Evolutionary conservation across 257 asterid genomes (phyloP).

Genomic region (Echites panduratus): DNA sequence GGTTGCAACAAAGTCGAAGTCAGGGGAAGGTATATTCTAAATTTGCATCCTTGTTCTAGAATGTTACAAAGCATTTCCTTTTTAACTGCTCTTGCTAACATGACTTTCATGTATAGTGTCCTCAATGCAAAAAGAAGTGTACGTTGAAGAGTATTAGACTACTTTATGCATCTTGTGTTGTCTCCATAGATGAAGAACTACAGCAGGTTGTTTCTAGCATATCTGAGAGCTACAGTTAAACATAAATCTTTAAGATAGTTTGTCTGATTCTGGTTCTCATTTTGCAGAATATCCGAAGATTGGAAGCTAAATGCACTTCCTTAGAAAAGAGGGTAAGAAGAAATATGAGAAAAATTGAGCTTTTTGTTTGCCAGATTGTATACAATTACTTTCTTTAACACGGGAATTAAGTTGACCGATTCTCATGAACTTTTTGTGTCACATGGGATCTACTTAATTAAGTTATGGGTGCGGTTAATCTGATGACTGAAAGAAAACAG

Average conservation of each 20-base stretch:
- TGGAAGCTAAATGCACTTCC: conserved; percentile 59
- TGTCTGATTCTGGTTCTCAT: conserved; percentile 9
- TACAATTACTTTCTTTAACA: background rate
- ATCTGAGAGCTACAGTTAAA: background rate
- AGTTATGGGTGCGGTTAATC: background rate
- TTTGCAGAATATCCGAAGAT: conserved; percentile 55
- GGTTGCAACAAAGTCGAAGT: conserved; percentile 54
- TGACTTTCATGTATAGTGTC: conserved; percentile 50
- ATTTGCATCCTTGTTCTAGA: background rate
- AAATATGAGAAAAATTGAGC: background rate
- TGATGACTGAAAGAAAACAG: background rate
- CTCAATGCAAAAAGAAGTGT: conserved; percentile 78
- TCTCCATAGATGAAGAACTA: conserved; percentile 57
- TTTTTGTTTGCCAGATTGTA: background rate
- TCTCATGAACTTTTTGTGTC: background rate
- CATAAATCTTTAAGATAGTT: background rate
- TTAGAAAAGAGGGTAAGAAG: conserved; percentile 66
- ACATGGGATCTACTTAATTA: background rate
- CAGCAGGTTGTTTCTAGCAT: conserved; percentile 48
- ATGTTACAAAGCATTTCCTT: background rate
- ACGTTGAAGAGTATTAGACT: conserved; percentile 55
- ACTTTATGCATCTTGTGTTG: conserved; percentile 67
- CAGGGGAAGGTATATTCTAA: conserved; percentile 53
- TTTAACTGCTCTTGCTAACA: background rate
- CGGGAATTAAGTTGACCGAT: background rate